phyloP scores from a whole-genome alignment of 257 asterid genomes.

The Solanum verrucosum region DNA sequence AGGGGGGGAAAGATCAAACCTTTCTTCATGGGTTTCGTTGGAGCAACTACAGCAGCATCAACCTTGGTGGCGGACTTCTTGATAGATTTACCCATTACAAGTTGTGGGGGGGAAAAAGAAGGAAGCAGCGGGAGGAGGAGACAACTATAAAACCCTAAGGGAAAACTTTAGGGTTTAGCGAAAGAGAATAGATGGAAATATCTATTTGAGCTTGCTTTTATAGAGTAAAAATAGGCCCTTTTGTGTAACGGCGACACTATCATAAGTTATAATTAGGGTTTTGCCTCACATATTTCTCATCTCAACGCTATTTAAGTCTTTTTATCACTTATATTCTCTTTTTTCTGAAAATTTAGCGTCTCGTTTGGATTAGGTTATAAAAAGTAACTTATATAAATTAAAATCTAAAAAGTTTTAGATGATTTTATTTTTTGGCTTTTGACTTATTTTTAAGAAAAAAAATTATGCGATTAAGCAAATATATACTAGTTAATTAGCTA shows the following conservation, averaged over 20 bases:
- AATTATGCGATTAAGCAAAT: too few species aligned
- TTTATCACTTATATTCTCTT: not conserved
- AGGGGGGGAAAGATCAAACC: conserved; percentile 10
- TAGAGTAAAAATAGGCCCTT: not conserved
- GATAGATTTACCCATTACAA: conserved; percentile 24
- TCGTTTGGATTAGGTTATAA: too few species aligned
- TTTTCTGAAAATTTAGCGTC: too few species aligned
- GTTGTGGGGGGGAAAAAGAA: not conserved
- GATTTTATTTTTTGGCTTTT: not conserved
- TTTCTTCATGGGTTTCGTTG: conserved; percentile 45
- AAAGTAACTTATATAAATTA: too few species aligned
- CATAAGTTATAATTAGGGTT: not conserved
- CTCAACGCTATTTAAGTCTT: not conserved
- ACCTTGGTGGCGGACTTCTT: conserved; percentile 26
- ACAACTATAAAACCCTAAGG: conserved; percentile 11
- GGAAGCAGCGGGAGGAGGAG: not conserved
- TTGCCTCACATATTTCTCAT: not conserved
- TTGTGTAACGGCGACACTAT: not conserved
- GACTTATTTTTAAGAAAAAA: too few species aligned
- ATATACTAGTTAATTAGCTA: not conserved
- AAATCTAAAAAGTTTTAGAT: not conserved
- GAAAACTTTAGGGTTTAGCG: conserved; percentile 12
- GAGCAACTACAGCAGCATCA: conserved; percentile 20
- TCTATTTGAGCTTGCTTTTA: not conserved
- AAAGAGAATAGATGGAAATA: not conserved